Base-by-base conservation (phyloP, 75 land plant genomes). In the Pseudotsuga menziesii region DNA sequence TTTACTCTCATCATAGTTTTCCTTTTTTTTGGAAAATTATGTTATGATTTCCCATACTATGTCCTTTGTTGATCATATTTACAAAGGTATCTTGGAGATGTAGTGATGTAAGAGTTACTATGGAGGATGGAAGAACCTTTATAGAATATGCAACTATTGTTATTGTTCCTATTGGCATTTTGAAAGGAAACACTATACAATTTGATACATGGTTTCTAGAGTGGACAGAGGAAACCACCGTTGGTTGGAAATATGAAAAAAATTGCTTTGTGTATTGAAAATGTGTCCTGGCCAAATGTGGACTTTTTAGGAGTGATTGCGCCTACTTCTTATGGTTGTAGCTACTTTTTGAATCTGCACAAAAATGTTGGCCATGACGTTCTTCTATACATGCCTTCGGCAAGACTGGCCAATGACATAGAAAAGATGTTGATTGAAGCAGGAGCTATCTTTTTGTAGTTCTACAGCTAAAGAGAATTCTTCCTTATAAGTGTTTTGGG, bases 341-440 rank as follows among this genome's bases (percentile, higher is more conserved):
- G 89, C 77, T 87, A 87, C 75, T 87, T 87, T 59, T 73, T 87
- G 70, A 87, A 87, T 57, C 78, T 87, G 61, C 88, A 85, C 89
- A 85, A 87, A 67, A 84, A 84, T 12, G 82, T 88, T 48, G 89
- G 89, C 7, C 83, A 87, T 61, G 82, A 84, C 58, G 89, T 85
- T 76, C 84, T 87, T 70, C 82, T 87, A 0, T 87, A 85, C 82
- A 87, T 87, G 89, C 88, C 88, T 36, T 81, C 89, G 67, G 89
- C 88, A 66, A 82, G 83, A 25, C 82, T 85, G 52, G 89, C 89
- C n/a, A 79, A 85, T 64, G 89, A 87, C 59, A 81, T 87, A 36
- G 89, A 87, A 78, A 82, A 79, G 48, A 48, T 85, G 62, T 85
- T 81, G 13, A 81, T 85, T 74, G 88, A 79, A 66, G 88, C 75